These are phyloP conservation scores for Talaromyces sp. DNA, from an alignment of 2,329 filamentous ascomycete species.

Conservation along the genomic window DNA sequence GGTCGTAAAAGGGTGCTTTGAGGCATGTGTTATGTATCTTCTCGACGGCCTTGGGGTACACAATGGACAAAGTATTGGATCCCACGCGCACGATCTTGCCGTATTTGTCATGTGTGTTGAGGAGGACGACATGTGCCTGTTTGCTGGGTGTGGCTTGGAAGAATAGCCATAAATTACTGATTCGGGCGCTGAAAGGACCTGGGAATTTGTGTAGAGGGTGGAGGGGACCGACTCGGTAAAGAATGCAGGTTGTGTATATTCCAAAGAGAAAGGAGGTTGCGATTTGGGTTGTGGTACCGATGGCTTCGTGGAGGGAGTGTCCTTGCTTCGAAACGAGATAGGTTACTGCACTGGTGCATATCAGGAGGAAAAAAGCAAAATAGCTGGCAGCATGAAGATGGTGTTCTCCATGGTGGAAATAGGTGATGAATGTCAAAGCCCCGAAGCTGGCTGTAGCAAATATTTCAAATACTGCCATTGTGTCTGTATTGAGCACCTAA, in stretches of 20 bases:
- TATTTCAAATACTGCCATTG: background rate
- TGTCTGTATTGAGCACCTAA: too few species aligned
- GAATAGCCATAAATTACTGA: constrained; percentile 32
- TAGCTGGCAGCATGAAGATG: constrained; percentile 20
- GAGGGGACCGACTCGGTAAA: constrained; percentile 20
- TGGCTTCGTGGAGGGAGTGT: background rate
- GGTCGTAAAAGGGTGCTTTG: constrained; percentile 44
- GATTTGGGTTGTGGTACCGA: background rate
- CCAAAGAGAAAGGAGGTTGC: constrained; percentile 6
- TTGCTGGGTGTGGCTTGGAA: constrained; percentile 17
- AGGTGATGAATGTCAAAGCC: background rate
- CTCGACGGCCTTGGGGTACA: constrained; percentile 35
- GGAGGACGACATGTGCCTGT: constrained; percentile 27
- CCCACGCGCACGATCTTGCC: constrained; percentile 37
- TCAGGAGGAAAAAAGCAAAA: background rate
- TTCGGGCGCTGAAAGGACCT: constrained; percentile 30
- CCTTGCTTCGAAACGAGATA: background rate
- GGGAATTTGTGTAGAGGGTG: constrained; percentile 18
- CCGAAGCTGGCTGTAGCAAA: background rate
- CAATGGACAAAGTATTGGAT: constrained; percentile 34
- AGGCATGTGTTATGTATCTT: constrained; percentile 39
- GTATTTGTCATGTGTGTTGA: constrained; percentile 32
- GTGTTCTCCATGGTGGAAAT: constrained; percentile 21
- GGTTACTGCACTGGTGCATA: constrained; percentile 4
- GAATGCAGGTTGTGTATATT: constrained; percentile 28